phyloP scores from a whole-genome alignment of 768 basidiomycete species.

The Podaxis sp. region DNA sequence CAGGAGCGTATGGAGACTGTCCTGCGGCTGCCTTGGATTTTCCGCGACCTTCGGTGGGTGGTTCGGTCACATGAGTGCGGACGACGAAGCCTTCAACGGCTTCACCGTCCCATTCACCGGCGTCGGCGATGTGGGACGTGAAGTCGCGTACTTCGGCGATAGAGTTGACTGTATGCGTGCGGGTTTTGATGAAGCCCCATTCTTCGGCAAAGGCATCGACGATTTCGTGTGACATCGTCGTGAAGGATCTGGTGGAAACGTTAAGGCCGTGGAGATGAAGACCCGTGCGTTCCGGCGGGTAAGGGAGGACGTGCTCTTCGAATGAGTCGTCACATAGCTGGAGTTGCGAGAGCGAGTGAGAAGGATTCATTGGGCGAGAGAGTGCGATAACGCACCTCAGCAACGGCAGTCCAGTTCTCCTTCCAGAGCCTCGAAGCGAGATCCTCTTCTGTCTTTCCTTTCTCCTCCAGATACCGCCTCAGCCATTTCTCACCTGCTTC shows the following conservation, averaged over 20 bases:
- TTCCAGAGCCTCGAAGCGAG: conserved; percentile 77
- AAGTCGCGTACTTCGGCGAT: conserved; percentile 72
- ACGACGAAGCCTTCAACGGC: conserved; percentile 95
- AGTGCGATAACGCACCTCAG: conserved; percentile 62
- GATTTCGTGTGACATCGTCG: conserved; percentile 61
- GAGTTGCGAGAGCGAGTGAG: neutral
- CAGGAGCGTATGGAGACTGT: conserved; percentile 69
- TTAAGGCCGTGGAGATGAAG: conserved; percentile 95
- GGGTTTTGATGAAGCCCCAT: conserved; percentile 90
- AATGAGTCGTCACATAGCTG: conserved; percentile 97
- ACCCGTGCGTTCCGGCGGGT: conserved; percentile 79
- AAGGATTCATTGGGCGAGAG: neutral
- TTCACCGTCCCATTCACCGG: conserved; percentile 81
- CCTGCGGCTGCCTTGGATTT: conserved; percentile 30
- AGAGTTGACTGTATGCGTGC: conserved; percentile 53
- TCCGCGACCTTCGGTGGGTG: conserved; percentile 31
- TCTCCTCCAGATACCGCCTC: conserved; percentile 56
- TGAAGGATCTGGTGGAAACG: conserved; percentile 60
- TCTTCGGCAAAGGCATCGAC: conserved; percentile 82
- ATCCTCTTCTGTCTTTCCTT: conserved; percentile 68
- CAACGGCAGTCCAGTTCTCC: conserved; percentile 84
- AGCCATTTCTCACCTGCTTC: conserved; percentile 86
- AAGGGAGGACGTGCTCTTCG: conserved; percentile 93
- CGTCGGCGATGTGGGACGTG: conserved; percentile 62
- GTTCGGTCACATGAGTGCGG: conserved; percentile 61